Percentiles rank a stretch among this genome's conserved stretches.
Conservation (phyloP, 768 basidiomycete genomes). For the Rhizopogon salebrosus region DNA sequence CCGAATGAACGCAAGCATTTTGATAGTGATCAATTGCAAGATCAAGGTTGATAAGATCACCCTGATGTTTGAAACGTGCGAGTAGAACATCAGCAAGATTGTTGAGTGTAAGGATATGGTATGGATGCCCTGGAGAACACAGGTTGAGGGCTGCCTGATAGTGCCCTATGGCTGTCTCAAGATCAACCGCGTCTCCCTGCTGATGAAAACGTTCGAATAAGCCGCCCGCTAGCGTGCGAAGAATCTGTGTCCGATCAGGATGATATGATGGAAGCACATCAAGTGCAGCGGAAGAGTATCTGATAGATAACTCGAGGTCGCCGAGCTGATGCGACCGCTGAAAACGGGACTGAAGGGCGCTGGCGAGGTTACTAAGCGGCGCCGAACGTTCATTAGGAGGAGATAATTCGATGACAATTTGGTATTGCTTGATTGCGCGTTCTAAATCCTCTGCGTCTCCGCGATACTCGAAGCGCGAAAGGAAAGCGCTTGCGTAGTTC, state of each 20-base stretch:
- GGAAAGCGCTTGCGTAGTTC: constrained; percentile 25
- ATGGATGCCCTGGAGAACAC: constrained; percentile 8
- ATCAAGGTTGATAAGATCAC: constrained; percentile 21
- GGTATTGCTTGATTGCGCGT: constrained; percentile 11
- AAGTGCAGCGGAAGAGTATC: constrained; percentile 15
- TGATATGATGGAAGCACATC: constrained; percentile 11
- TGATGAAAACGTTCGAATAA: constrained; percentile 19
- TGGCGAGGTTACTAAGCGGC: background rate
- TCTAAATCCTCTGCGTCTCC: constrained; percentile 18
- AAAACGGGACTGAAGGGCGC: background rate
- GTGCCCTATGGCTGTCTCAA: constrained; percentile 24
- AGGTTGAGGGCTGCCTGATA: constrained; percentile 17
- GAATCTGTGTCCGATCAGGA: constrained; percentile 11
- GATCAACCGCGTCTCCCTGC: constrained; percentile 13
- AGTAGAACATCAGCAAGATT: constrained; percentile 24
- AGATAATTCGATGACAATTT: background rate
- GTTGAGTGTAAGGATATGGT: constrained; percentile 10
- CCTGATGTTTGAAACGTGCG: constrained; percentile 20
- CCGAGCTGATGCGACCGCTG: background rate
- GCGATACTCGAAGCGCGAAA: constrained; percentile 19
- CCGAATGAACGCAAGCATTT: constrained; percentile 13
- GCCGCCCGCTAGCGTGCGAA: constrained; percentile 18
- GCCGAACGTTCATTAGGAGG: background rate
- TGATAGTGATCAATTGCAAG: constrained; percentile 20
- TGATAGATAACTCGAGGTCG: constrained; percentile 20